Conservation (phyloP, 2,329 filamentous ascomycete species). For the Aspergillus quadricinctus region DNA sequence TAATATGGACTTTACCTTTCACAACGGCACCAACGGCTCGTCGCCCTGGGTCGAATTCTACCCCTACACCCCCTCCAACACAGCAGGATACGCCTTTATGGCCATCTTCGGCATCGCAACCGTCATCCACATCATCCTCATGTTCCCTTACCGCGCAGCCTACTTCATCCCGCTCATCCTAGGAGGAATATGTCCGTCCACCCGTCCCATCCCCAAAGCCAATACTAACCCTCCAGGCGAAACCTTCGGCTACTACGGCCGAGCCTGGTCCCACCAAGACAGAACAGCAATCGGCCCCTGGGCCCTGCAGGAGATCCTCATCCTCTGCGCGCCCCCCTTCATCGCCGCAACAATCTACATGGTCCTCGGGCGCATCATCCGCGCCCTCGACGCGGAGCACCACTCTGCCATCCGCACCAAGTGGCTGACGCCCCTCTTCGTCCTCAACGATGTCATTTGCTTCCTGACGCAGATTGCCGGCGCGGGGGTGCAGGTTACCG, state of each 20-base stretch:
- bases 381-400: slow-evolving; percentile 31
- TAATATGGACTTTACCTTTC: slow-evolving; percentile 30
- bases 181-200: slow-evolving; percentile 33
- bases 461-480: slow-evolving; percentile 33
- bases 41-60: slow-evolving; percentile 33
- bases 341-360: slow-evolving; percentile 23
- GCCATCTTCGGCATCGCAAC: slow-evolving; percentile 31
- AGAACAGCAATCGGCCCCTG: slow-evolving; percentile 22
- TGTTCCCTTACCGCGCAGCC: slow-evolving; percentile 28
- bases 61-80: slow-evolving; percentile 31
- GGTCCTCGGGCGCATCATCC: slow-evolving; percentile 33
- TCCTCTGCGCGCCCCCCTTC: slow-evolving; percentile 11
- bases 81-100: slow-evolving; percentile 35
- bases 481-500: slow-evolving; percentile 26
- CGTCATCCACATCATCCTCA: slow-evolving; percentile 25
- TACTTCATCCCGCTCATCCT: slow-evolving; percentile 37
- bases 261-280: slow-evolving; percentile 30
- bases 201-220: background rate
- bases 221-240: slow-evolving; percentile 20
- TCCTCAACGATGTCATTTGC: slow-evolving; percentile 32
- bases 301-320: slow-evolving; percentile 6
- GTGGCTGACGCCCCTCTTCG: slow-evolving; percentile 38
- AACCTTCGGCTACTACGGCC: slow-evolving; percentile 34
- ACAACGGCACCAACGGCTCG: slow-evolving; percentile 28
- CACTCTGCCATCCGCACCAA: slow-evolving; percentile 30